Evolutionary conservation across 257 asterid genomes (phyloP), one percentile per base, ranked within the genome.

Genomic region (Lavandula angustifolia): DNA sequence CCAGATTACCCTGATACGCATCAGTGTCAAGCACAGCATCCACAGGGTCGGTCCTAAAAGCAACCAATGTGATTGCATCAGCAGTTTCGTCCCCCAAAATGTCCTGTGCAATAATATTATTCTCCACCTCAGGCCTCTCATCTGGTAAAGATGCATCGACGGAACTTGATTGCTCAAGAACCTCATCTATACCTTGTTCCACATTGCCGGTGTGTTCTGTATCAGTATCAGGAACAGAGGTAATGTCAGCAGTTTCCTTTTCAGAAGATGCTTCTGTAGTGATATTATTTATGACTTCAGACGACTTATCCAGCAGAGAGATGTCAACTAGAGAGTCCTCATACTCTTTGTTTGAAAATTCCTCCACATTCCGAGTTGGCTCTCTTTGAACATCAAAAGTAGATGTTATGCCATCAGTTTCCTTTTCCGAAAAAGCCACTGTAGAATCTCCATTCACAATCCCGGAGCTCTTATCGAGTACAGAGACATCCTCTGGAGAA

Each of bases 101-200:
- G 47, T 75, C 81, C 27, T 7, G 29, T 3, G 63, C 57, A 17
- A 61, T 49, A 63, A 16, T 54, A 42, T 9, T 10, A 66, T 50
- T 69, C 22, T 61, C 74, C 68, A 63, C 56, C 14, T 54, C 58
- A 68, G 66, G 27, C 49, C 56, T 64, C 31, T 67, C 22, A 16
- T 67, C 62, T 14, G 38, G 31, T 14, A 12, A 40, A 44, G 70
- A 43, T 14, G 57, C 67, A 27, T 37, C 43, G 17, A 17, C 9
- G 34, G 62, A 11, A 48, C 54, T 64, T 43, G 72, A 63, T 69
- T 66, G 58, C 42, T 41, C 47, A 14, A 13, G 57, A 12, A 27
- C 35, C 68, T 62, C 37, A 10, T 14, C 58, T 18, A 33, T 6
- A 62, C 47, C 35, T 34, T 12, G 41, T 43, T 60, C 54, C 16